These are phyloP conservation scores for Aspergillus piperis DNA, from an alignment of 2,329 filamentous ascomycete genomes.

Conservation along the genomic window DNA sequence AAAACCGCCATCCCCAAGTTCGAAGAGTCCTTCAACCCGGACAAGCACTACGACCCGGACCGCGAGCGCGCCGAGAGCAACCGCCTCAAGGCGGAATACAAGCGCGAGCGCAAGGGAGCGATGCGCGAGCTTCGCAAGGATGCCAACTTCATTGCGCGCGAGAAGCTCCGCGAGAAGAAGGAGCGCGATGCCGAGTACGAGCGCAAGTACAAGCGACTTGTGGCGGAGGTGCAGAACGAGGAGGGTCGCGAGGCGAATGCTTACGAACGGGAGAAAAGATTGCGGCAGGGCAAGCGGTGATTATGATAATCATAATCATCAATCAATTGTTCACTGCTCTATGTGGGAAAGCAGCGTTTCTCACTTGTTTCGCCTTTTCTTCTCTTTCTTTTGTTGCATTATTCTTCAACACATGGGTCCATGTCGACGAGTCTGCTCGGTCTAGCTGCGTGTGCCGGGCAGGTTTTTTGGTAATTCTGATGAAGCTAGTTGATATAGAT, in stretches of 20 bases:
- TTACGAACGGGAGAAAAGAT: slow-evolving; percentile 83
- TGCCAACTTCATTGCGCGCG: slow-evolving; percentile 86
- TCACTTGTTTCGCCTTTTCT: background rate
- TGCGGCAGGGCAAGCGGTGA: slow-evolving; percentile 65
- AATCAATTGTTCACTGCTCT: no score
- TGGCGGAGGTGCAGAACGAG: slow-evolving; percentile 94
- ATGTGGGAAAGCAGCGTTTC: background rate
- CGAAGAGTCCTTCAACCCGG: slow-evolving; percentile 90
- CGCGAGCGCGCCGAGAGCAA: slow-evolving; percentile 81
- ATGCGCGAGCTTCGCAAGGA: slow-evolving; percentile 94
- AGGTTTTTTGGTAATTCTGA: background rate
- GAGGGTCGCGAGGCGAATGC: slow-evolving; percentile 83
- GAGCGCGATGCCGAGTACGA: slow-evolving; percentile 91
- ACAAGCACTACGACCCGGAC: slow-evolving; percentile 96
- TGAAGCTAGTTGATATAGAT: background rate
- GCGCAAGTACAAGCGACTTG: slow-evolving; percentile 87
- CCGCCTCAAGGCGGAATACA: slow-evolving; percentile 86
- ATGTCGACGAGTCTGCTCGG: background rate
- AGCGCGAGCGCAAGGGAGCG: slow-evolving; percentile 91
- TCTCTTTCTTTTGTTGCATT: background rate
- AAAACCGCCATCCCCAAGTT: slow-evolving; percentile 90
- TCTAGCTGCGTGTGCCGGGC: slow-evolving; percentile 8
- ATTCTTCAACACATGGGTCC: background rate
- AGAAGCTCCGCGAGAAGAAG: slow-evolving; percentile 90
- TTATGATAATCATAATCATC: background rate